Percentiles rank a stretch among this genome's conserved stretches.
Conservation (phyloP, 2,329 filamentous ascomycete genomes). For the Trichoderma oligosporum region DNA sequence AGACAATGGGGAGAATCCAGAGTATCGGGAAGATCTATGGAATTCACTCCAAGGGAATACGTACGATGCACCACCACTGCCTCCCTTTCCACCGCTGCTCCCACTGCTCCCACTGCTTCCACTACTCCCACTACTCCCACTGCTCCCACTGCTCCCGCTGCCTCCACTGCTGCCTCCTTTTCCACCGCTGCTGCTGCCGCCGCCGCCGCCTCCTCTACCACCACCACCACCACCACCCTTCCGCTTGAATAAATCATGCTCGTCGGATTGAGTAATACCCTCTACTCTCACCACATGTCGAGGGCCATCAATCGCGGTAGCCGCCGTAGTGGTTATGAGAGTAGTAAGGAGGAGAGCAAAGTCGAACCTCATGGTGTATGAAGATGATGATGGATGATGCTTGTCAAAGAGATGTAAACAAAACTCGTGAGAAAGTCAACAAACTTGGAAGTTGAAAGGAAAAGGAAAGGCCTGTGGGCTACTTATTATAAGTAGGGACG, state of each 20-base stretch:
- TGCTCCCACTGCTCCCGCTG: constrained; percentile 19
- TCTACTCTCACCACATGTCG: constrained; percentile 28
- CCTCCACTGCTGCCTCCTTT: constrained; percentile 23
- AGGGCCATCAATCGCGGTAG: constrained; percentile 26
- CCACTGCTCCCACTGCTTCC: constrained; percentile 24
- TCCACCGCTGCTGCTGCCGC: constrained; percentile 26
- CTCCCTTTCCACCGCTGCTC: constrained; percentile 20
- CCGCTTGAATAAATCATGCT: constrained; percentile 54
- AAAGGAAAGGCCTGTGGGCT: too few relatives aligned
- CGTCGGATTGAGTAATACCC: constrained; percentile 26
- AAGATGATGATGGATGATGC: not conserved
- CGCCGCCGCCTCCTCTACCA: constrained; percentile 39
- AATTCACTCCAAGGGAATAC: constrained; percentile 15
- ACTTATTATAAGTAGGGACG: too few relatives aligned
- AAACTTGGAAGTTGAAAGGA: not conserved
- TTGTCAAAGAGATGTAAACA: not conserved
- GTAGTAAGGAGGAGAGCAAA: constrained; percentile 30
- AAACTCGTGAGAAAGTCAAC: not conserved
- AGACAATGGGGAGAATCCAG: not conserved
- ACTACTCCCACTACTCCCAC: constrained; percentile 10
- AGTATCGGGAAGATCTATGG: not conserved
- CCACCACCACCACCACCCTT: constrained; percentile 57
- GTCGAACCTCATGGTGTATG: constrained; percentile 32
- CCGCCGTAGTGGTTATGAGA: constrained; percentile 29
- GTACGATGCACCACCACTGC: constrained; percentile 19